phyloP scores from a whole-genome alignment of 2,329 filamentous ascomycete species.

The Colletotrichum nymphaeae region DNA sequence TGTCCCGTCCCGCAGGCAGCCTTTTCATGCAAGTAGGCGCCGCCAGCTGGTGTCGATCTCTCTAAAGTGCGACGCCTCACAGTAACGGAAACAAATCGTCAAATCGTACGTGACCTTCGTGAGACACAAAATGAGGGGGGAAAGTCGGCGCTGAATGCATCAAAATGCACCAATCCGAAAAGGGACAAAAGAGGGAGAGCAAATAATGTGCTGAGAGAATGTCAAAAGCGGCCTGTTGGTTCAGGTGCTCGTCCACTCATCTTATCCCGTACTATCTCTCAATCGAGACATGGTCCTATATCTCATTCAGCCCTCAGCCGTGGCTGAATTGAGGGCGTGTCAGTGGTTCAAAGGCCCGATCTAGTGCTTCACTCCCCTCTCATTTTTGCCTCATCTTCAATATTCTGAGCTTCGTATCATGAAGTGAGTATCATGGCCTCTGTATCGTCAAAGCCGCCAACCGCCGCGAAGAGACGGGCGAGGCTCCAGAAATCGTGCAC shows the following conservation, averaged over 20 bases:
- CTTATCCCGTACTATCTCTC: not conserved
- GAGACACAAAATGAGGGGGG: not conserved
- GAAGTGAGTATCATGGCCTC: conserved; percentile 7
- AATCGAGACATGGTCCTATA: not conserved
- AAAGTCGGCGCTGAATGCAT: not conserved
- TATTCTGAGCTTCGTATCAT: not conserved
- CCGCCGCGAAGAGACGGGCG: conserved; percentile 20
- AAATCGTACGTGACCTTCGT: too few species aligned
- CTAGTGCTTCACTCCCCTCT: not conserved
- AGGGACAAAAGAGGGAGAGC: not conserved
- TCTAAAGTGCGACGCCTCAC: too few species aligned
- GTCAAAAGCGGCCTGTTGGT: not conserved
- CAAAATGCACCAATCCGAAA: not conserved
- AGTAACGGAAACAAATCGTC: too few species aligned
- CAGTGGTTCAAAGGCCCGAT: conserved; percentile 13
- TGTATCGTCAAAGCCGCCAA: conserved; percentile 15
- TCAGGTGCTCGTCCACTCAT: not conserved
- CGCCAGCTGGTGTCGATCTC: not conserved
- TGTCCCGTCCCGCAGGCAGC: not conserved
- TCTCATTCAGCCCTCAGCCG: not conserved
- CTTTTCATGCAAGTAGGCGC: not conserved
- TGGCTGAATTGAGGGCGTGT: conserved; percentile 24
- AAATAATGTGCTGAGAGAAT: not conserved
- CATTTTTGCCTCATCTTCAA: not conserved
- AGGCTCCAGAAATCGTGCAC: conserved; percentile 37